Base-by-base conservation (phyloP, 1,139 yeast genomes). In the Sporopachydermia cereana region DNA sequence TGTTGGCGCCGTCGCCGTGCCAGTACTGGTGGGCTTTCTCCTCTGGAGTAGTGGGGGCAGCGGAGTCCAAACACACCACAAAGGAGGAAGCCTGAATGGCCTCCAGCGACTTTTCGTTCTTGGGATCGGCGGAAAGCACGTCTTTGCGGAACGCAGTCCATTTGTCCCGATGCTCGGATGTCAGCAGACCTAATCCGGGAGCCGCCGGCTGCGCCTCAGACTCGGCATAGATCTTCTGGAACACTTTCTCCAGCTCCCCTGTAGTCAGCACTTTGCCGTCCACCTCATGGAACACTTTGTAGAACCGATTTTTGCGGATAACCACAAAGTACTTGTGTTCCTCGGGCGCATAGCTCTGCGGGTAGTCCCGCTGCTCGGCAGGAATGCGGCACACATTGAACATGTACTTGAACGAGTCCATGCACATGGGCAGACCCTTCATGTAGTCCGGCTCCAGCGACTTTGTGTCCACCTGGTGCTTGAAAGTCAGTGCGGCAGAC, bases 1-100 rank as follows among this genome's bases (percentile, higher is more conserved):
- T 75, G 71, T 91, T 91, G 58, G 71, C 67, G 48, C 96, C 96
- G 63, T 86, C 79, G 24, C 97, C 96, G 66, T 88, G 96, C 97
- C 97, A 91, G 64, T 80, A 76, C 64, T 78, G 82, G 58, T 79
- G 79, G 12, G 96, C 81, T 60, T 89, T 84, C 61, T 86, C 95
- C 61, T 83, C 93, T 53, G 83, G 72, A 27, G 95, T 81, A 47
- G 79, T 69, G 24, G 97, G 96, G 41, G 67, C 58, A 50, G 74
- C 74, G 47, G 76, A 77, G 60, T 91, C 98, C 47, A 91, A 72
- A 56, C 91, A 79, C 47, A 91, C 63, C 14, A 89, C 76, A 60
- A 88, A 91, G 0, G 96, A 78, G 2, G 95, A 71, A 48, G 84
- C 79, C 57, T 79, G 82, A 49, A 91, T 83, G 29, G 79, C 71